phyloP scores from a whole-genome alignment of 2,329 filamentous ascomycete species.

The Zymoseptoria tritici region DNA sequence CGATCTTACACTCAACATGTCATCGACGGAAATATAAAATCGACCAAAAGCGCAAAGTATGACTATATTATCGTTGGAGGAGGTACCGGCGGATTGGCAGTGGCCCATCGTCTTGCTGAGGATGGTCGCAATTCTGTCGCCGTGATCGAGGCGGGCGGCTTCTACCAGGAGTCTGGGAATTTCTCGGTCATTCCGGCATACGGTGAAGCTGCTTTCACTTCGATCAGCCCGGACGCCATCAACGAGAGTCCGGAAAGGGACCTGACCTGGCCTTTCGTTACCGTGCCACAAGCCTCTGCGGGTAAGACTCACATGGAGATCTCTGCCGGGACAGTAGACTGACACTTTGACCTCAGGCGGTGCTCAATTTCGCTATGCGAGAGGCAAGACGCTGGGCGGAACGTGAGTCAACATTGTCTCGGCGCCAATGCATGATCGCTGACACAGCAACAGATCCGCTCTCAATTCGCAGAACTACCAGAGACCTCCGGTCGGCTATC shows the following conservation, averaged over 20 bases:
- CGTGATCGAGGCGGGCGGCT: conserved; percentile 21
- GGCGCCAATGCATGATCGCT: background rate
- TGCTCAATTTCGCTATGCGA: conserved; percentile 10
- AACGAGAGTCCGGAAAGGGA: conserved; percentile 15
- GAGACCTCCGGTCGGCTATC: conserved; percentile 24
- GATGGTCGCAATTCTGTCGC: conserved; percentile 14
- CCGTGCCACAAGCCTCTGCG: conserved; percentile 2
- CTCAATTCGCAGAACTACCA: conserved; percentile 23
- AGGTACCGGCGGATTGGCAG: conserved; percentile 15
- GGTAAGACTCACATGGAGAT: no score
- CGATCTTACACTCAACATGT: no score
- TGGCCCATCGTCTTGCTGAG: conserved; percentile 17
- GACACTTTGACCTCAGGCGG: background rate
- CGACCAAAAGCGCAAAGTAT: conserved; percentile 5
- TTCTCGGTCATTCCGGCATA: conserved; percentile 20
- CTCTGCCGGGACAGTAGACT: no score
- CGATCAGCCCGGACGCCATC: conserved; percentile 1
- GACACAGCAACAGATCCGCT: conserved; percentile 12
- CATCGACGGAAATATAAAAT: no score
- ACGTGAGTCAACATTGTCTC: background rate
- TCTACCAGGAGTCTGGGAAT: conserved; percentile 20
- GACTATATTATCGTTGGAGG: conserved; percentile 17
- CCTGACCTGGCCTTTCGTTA: conserved; percentile 2
- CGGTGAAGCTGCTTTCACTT: conserved; percentile 1
- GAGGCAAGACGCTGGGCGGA: conserved; percentile 24